phyloP scores from a whole-genome alignment of 345 rosid genomes.

The Populus alba region DNA sequence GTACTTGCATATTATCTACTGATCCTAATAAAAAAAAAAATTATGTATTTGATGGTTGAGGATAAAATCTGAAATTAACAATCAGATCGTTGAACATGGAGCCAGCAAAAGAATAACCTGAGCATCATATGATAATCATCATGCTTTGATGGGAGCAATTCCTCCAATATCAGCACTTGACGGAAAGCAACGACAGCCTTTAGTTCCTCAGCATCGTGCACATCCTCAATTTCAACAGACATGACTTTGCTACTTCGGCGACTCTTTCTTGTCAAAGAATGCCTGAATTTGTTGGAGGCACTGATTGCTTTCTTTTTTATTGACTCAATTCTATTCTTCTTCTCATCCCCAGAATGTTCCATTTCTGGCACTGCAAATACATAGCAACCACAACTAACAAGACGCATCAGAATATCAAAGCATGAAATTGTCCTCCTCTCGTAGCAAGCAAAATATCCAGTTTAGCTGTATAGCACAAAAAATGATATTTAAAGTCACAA shows the following conservation, averaged over 20 bases:
- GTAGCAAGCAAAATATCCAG: neutral
- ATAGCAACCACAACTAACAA: neutral
- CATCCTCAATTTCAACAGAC: slow-evolving; percentile 62
- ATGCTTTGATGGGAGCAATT: slow-evolving; percentile 68
- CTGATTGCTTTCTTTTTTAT: slow-evolving; percentile 58
- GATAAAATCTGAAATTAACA: neutral
- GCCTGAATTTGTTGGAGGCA: slow-evolving; percentile 75
- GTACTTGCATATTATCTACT: too few relatives aligned
- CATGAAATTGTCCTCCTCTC: neutral
- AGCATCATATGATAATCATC: slow-evolving; percentile 94
- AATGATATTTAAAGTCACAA: neutral
- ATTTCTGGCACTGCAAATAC: slow-evolving; percentile 21
- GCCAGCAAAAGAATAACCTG: slow-evolving; percentile 41
- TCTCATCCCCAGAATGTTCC: slow-evolving; percentile 46
- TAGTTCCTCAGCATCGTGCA: slow-evolving; percentile 71
- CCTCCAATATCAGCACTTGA: slow-evolving; percentile 68
- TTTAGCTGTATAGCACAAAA: neutral
- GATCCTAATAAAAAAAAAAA: neutral
- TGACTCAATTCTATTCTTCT: slow-evolving; percentile 57
- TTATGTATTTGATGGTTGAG: neutral
- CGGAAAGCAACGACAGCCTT: slow-evolving; percentile 80
- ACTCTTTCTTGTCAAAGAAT: slow-evolving; percentile 58
- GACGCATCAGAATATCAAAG: neutral
- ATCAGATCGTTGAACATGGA: neutral
- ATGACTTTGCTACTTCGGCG: slow-evolving; percentile 78